phyloP scores from a whole-genome alignment of 2,329 filamentous ascomycete species.

The Pestalotiopsis sp. region DNA sequence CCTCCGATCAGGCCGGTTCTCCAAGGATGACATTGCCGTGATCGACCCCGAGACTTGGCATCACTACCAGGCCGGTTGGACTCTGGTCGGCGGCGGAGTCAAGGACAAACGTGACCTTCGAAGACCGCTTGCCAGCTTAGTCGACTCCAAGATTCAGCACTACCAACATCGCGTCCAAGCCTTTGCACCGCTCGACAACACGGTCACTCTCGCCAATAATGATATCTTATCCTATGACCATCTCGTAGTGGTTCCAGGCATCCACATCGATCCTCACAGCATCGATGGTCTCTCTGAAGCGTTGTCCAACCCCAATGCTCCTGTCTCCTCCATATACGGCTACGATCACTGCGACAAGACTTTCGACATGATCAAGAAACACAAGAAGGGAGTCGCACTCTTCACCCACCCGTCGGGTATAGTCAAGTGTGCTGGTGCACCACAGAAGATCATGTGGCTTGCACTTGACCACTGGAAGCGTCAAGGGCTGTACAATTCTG shows the following conservation, averaged over 20 bases:
- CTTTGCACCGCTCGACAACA: slow-evolving; percentile 38
- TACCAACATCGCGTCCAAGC: slow-evolving; percentile 34
- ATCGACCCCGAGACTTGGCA: slow-evolving; percentile 36
- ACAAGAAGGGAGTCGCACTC: slow-evolving; percentile 37
- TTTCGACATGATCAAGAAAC: slow-evolving; percentile 35
- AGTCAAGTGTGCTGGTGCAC: slow-evolving; percentile 42
- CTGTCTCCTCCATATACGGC: slow-evolving; percentile 40
- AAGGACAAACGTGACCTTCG: slow-evolving; percentile 29
- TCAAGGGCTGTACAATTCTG: slow-evolving; percentile 32
- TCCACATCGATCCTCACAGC: slow-evolving; percentile 36
- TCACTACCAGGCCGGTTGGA: slow-evolving; percentile 41
- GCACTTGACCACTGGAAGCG: slow-evolving; percentile 39
- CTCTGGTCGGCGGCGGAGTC: slow-evolving; percentile 38
- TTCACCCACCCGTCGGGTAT: slow-evolving; percentile 40
- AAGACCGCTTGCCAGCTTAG: slow-evolving; percentile 29
- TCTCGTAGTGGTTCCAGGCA: slow-evolving; percentile 38
- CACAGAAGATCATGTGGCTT: slow-evolving; percentile 44
- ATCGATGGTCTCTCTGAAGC: slow-evolving; percentile 35
- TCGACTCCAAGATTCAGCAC: slow-evolving; percentile 36
- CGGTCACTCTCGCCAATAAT: slow-evolving; percentile 35
- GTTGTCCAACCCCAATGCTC: slow-evolving; percentile 32
- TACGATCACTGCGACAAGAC: slow-evolving; percentile 35
- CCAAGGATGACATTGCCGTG: slow-evolving; percentile 37
- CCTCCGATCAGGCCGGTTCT: slow-evolving; percentile 37
- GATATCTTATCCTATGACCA: slow-evolving; percentile 39